Evolutionary conservation across 2,329 filamentous ascomycete species (phyloP), one percentile per base, ranked within the genome.

Genomic region (Aspergillus caelatus): DNA sequence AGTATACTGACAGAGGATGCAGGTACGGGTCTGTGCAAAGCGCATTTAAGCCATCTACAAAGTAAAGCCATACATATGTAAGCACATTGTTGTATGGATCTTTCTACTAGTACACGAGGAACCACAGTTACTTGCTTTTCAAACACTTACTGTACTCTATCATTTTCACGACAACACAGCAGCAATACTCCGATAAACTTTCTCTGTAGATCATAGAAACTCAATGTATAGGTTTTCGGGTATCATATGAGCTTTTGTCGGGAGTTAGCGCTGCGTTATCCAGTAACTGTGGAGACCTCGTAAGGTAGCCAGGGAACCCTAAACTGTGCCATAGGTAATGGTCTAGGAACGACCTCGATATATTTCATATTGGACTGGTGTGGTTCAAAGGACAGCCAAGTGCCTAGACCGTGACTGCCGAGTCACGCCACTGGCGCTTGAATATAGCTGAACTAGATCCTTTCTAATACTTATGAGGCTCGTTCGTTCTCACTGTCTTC

Each of bases 1-100:
- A 26, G 21, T 19, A 55, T 23, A 19, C 52, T 55, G 8, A 55
- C 30, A 36, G n/a, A 59, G 3, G 23, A 43, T 41, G 1, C 46
- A 73, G 70, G 19, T 80, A 79, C 67, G 76, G 74, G 3, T 80
- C 78, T 57, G 78, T 81, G 36, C 79, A 81, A 68, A 79, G 77
- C 46, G 64, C 76, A 4, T 81, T 79, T 28, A 54, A 32, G 45
- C 52, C 48, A 32, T 32, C 52, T 26, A 23, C 23, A n/a, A 36
- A 55, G 32, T 39, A 26, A 23, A 26, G 52, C 11, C 12, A 16
- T 48, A 26, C 12, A 23, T 21, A 46, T 46, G 43, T 14, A 46
- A 36, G 14, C 32, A 32, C 30, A 36, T 19, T 8, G 36, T 41
- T 41, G 36, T 19, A 41, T 19, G 16, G 36, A 12, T 41, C 36